Percentiles rank a stretch among this genome's conserved stretches.
Conservation (phyloP, 2,329 filamentous ascomycete genomes). For the Corynespora cassiicola region DNA sequence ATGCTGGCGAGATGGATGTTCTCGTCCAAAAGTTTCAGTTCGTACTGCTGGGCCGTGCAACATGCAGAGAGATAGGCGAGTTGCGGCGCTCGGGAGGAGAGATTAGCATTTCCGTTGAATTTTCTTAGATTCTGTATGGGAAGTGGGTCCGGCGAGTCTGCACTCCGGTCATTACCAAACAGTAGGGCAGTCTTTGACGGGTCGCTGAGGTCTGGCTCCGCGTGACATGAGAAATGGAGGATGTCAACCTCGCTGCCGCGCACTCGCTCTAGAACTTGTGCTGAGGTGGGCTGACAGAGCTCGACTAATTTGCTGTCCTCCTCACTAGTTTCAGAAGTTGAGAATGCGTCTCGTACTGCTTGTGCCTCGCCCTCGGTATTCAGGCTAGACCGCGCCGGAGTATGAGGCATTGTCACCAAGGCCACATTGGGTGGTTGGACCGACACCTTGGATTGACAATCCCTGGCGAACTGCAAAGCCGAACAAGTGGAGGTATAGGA, state of each 20-base stretch:
- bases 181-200: slow-evolving; percentile 20
- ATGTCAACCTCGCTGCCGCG: slow-evolving; percentile 10
- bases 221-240: slow-evolving; percentile 29
- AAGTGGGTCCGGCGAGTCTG: slow-evolving; percentile 3
- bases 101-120: no score
- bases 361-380: slow-evolving; percentile 2
- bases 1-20: slow-evolving; percentile 42
- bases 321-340: slow-evolving; percentile 10
- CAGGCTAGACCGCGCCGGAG: slow-evolving; percentile 3
- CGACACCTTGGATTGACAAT: slow-evolving; percentile 3
- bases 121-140: slow-evolving; percentile 2
- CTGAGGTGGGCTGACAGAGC: slow-evolving; percentile 9
- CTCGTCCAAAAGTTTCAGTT: slow-evolving; percentile 33
- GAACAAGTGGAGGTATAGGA: slow-evolving; percentile 5
- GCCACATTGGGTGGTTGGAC: background rate
- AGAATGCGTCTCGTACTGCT: slow-evolving; percentile 7
- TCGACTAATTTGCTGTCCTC: slow-evolving; percentile 1
- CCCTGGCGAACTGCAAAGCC: slow-evolving; percentile 1
- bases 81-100: no score
- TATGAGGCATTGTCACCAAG: slow-evolving; percentile 9
- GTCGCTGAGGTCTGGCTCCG: slow-evolving; percentile 11
- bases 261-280: slow-evolving; percentile 1
- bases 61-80: slow-evolving; percentile 49
- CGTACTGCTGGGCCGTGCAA: slow-evolving; percentile 40
- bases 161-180: slow-evolving; percentile 3